phyloP scores from a whole-genome alignment of 2,329 filamentous ascomycete species.

The Botrytis byssoidea region DNA sequence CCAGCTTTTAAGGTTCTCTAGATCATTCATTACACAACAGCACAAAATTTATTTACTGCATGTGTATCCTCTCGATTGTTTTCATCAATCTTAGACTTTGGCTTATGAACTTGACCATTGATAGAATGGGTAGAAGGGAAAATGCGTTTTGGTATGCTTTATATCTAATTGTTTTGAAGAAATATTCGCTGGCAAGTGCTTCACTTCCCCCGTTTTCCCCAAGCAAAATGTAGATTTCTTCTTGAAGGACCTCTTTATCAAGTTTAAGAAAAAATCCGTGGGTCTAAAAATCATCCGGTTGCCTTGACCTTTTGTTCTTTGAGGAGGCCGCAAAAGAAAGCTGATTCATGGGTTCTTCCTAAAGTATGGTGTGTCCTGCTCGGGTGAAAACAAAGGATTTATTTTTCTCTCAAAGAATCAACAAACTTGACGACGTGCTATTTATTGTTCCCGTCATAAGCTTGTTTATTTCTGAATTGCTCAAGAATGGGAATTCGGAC shows the following conservation, averaged over 20 bases:
- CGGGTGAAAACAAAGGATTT: not conserved
- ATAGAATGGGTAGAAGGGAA: not conserved
- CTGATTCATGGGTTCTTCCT: too few relatives aligned
- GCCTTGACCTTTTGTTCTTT: not conserved
- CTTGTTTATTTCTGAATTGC: not conserved
- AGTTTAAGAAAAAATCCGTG: not conserved
- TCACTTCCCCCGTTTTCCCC: not conserved
- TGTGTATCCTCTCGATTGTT: not conserved
- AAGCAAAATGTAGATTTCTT: not conserved
- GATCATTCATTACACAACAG: not conserved
- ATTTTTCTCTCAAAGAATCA: too few relatives aligned
- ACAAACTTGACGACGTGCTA: not conserved
- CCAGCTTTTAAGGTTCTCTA: not conserved
- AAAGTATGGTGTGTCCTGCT: not conserved
- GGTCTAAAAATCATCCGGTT: not conserved
- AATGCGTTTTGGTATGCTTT: not conserved
- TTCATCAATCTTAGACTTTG: not conserved
- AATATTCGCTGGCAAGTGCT: not conserved
- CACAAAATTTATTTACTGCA: not conserved
- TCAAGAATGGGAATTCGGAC: not conserved
- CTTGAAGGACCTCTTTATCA: not conserved
- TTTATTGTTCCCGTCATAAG: not conserved
- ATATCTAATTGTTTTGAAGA: not conserved
- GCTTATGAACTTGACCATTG: not conserved
- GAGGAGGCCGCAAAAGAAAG: not conserved